Evolutionary conservation across 2,329 filamentous ascomycete genomes (phyloP).

Genomic region (Graphilbum fragrans): DNA sequence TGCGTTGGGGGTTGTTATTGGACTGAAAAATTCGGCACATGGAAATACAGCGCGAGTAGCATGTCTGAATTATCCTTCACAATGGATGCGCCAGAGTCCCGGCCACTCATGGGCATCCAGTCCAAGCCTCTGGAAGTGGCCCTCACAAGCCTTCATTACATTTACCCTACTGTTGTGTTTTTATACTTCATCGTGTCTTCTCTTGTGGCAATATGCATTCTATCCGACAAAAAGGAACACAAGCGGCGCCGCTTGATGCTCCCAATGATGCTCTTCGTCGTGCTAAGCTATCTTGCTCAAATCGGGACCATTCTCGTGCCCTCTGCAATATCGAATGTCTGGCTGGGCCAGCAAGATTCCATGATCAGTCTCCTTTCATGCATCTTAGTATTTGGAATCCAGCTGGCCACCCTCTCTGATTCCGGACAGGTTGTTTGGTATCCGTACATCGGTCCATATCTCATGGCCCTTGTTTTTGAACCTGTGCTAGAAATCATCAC

Average conservation of each 20-base stretch:
- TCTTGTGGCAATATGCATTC: slow-evolving; percentile 36
- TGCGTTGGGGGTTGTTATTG: too few species aligned
- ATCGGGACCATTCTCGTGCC: slow-evolving; percentile 25
- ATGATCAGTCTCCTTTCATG: slow-evolving; percentile 49
- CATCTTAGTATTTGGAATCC: slow-evolving; percentile 49
- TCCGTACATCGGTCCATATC: slow-evolving; percentile 51
- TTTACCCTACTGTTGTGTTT: slow-evolving; percentile 44
- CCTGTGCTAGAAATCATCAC: slow-evolving; percentile 22
- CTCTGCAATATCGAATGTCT: slow-evolving; percentile 21
- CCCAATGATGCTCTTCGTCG: slow-evolving; percentile 27
- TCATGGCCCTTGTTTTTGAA: slow-evolving; percentile 46
- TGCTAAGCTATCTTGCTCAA: slow-evolving; percentile 36
- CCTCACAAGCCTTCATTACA: slow-evolving; percentile 39
- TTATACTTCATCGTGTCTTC: slow-evolving; percentile 42
- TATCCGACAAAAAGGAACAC: slow-evolving; percentile 25
- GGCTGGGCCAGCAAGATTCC: slow-evolving; percentile 32
- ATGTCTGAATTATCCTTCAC: not conserved
- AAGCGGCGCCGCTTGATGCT: slow-evolving; percentile 30
- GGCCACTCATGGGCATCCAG: not conserved
- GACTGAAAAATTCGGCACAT: too few species aligned
- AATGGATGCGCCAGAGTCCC: not conserved
- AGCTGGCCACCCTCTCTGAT: slow-evolving; percentile 42
- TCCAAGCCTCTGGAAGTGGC: slow-evolving; percentile 15
- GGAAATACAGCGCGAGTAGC: too few species aligned
- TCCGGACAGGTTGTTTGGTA: slow-evolving; percentile 43